A percentile compares a stretch with the other conserved stretches of the same genome.
Conservation (phyloP, 495 filamentous ascomycete genomes). For the Lophiostoma macrostomum region DNA sequence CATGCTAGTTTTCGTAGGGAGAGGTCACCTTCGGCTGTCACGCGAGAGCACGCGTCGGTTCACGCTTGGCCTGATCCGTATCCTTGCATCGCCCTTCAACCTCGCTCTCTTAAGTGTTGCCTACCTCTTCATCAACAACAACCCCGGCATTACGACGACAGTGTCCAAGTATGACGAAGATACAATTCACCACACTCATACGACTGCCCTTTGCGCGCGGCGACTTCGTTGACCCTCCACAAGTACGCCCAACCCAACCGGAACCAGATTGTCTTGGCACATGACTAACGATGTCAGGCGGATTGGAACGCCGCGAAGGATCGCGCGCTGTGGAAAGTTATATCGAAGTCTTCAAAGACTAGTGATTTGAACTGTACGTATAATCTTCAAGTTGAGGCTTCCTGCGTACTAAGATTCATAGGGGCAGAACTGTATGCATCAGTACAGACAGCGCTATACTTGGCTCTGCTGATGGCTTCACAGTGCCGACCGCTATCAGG, state of each 20-base stretch:
- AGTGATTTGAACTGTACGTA: constrained; percentile 78
- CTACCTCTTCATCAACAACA: not conserved
- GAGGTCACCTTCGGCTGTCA: too few relatives aligned
- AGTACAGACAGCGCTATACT: not conserved
- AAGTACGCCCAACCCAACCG: constrained; percentile 59
- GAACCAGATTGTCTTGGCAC: not conserved
- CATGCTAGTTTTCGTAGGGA: too few relatives aligned
- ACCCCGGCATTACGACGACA: not conserved
- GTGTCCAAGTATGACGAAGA: constrained; percentile 4
- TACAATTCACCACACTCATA: constrained; percentile 72
- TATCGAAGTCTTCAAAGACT: constrained; percentile 70
- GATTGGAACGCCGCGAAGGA: constrained; percentile 81
- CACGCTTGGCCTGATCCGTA: too few relatives aligned
- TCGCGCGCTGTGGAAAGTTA: constrained; percentile 80
- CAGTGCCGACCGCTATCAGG: constrained; percentile 63
- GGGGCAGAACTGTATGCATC: constrained; percentile 74
- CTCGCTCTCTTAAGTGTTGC: not conserved
- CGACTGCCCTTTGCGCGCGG: constrained; percentile 83
- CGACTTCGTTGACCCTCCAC: constrained; percentile 85
- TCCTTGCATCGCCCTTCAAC: too few relatives aligned
- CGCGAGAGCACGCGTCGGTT: too few relatives aligned
- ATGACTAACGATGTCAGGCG: constrained; percentile 47
- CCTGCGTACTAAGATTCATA: constrained; percentile 45
- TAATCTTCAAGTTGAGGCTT: not conserved
- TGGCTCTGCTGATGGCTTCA: too few relatives aligned